Conservation (phyloP, 2,329 filamentous ascomycete species). For the Clarireedia sp. region DNA sequence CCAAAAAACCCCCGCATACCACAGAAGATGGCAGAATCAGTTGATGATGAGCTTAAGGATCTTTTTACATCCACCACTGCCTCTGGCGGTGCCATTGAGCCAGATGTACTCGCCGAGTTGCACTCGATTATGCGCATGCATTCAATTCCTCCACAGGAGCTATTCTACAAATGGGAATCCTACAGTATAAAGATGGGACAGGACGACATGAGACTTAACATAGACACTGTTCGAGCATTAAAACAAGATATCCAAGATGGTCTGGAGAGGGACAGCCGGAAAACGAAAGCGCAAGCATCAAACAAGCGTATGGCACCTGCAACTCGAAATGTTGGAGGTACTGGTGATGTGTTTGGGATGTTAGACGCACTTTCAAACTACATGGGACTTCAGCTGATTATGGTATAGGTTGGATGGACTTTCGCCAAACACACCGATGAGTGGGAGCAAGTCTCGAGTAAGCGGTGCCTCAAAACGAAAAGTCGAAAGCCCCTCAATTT, state of each 20-base stretch:
- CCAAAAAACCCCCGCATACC: not conserved
- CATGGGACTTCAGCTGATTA: constrained; percentile 18
- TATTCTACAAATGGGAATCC: constrained; percentile 98
- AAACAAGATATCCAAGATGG: constrained; percentile 82
- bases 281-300: constrained; percentile 53
- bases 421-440: constrained; percentile 52
- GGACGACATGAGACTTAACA: constrained; percentile 63
- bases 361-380: constrained; percentile 32
- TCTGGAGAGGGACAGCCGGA: constrained; percentile 66
- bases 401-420: constrained; percentile 54
- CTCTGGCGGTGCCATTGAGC: constrained; percentile 42
- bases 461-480: constrained; percentile 26
- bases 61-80: constrained; percentile 21
- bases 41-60: constrained; percentile 21
- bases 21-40: constrained; percentile 17
- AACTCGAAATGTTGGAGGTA: constrained; percentile 48
- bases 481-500: constrained; percentile 40
- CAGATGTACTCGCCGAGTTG: constrained; percentile 74
- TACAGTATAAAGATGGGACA: constrained; percentile 92
- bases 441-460: constrained; percentile 15
- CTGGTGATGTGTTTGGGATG: constrained; percentile 76
- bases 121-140: constrained; percentile 81
- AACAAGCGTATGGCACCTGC: constrained; percentile 57
- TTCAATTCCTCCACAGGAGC: constrained; percentile 70
- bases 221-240: constrained; percentile 66